Conservation (phyloP, 768 basidiomycete genomes). For the Mycena olivaceomarginata region DNA sequence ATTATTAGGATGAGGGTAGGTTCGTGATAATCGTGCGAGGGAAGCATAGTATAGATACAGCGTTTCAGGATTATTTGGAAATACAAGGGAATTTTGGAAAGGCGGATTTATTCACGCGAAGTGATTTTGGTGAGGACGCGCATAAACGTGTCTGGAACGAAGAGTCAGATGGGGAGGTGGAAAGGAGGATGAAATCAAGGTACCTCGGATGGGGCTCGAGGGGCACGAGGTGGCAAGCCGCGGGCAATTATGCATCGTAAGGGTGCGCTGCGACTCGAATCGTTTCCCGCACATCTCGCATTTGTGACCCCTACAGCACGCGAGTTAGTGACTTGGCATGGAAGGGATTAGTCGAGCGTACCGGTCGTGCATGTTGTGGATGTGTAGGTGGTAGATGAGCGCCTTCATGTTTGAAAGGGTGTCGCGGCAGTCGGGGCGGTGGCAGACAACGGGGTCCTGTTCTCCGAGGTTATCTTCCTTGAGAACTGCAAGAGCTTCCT, state of each 20-base stretch:
- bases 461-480: slow-evolving; percentile 50
- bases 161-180: not conserved
- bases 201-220: slow-evolving; percentile 56
- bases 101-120: slow-evolving; percentile 32
- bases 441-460: slow-evolving; percentile 36
- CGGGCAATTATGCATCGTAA: slow-evolving; percentile 37
- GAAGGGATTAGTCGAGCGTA: slow-evolving; percentile 45
- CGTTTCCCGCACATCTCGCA: slow-evolving; percentile 37
- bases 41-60: slow-evolving; percentile 18
- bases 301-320: slow-evolving; percentile 31
- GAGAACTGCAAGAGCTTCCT: slow-evolving; percentile 60
- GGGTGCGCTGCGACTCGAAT: slow-evolving; percentile 32
- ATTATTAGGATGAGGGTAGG: slow-evolving; percentile 1
- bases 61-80: slow-evolving; percentile 17
- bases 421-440: slow-evolving; percentile 52
- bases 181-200: slow-evolving; percentile 16
- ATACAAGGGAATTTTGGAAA: not conserved
- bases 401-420: slow-evolving; percentile 63
- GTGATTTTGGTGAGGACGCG: slow-evolving; percentile 45
- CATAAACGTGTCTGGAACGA: slow-evolving; percentile 43
- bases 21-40: not conserved
- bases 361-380: slow-evolving; percentile 72
- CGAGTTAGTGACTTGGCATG: slow-evolving; percentile 13
- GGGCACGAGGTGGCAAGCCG: slow-evolving; percentile 39
- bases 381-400: slow-evolving; percentile 72